Percentiles rank a stretch among this genome's conserved stretches.
phyloP scores from a whole-genome alignment of 352 stramenopile genomes.

The Pythium myriotylum region DNA sequence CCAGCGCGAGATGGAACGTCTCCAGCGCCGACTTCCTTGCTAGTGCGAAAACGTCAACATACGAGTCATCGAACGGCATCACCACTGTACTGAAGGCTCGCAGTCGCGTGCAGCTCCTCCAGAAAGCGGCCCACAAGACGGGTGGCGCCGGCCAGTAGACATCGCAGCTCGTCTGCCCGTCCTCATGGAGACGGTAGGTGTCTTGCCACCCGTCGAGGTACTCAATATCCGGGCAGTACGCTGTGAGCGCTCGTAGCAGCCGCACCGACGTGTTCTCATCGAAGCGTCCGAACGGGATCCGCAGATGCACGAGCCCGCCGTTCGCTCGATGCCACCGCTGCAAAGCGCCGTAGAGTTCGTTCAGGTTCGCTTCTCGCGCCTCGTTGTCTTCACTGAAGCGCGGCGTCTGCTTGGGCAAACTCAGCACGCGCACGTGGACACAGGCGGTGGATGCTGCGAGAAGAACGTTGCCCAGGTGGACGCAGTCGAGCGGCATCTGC shows the following conservation, averaged over 20 bases:
- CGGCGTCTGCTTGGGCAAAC: slow-evolving; percentile 2
- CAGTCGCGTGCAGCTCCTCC: slow-evolving; percentile 4
- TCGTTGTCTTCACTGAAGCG: slow-evolving; percentile 17
- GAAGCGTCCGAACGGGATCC: slow-evolving; percentile 20
- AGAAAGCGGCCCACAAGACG: slow-evolving; percentile 5
- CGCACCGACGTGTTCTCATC: slow-evolving; percentile 20
- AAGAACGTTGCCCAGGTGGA: slow-evolving; percentile 9
- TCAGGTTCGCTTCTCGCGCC: slow-evolving; percentile 9
- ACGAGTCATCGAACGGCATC: slow-evolving; percentile 18
- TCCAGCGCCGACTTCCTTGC: slow-evolving; percentile 1
- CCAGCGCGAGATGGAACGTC: slow-evolving; percentile 10
- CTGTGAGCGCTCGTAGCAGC: slow-evolving; percentile 7
- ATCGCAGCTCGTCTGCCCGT: slow-evolving; percentile 11
- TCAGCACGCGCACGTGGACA: slow-evolving; percentile 7
- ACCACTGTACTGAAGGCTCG: slow-evolving; percentile 13
- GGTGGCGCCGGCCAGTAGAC: slow-evolving; percentile 13
- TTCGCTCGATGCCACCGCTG: slow-evolving; percentile 15
- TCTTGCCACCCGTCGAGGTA: slow-evolving; percentile 22
- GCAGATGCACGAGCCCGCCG: slow-evolving; percentile 14
- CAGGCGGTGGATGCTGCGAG: slow-evolving; percentile 2
- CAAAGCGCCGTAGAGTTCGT: slow-evolving; percentile 18
- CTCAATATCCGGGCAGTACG: slow-evolving; percentile 19
- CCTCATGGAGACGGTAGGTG: slow-evolving; percentile 8
- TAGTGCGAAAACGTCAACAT: background rate
- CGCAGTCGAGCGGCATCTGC: slow-evolving; percentile 11